Conservation (phyloP, 23 red algal species). For the Cyanidiococcus yangmingshanensis region DNA sequence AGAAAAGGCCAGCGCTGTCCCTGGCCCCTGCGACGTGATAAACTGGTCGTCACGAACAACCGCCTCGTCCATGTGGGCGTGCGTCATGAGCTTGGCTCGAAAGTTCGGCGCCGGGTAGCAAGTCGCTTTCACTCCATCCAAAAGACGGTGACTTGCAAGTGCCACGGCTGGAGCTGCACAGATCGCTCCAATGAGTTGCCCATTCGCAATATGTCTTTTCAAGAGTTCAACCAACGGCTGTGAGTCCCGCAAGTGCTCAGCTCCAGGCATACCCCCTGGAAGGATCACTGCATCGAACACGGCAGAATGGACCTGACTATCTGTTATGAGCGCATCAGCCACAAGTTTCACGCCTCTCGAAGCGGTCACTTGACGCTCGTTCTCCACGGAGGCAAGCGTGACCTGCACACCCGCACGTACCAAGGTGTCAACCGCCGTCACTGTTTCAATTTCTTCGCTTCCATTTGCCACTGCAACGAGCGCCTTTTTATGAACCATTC, state of each 20-base stretch:
- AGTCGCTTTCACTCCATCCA: conserved; percentile 59
- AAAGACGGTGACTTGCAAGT: conserved; percentile 50
- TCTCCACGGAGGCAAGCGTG: conserved; percentile 76
- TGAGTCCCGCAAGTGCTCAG: conserved; percentile 51
- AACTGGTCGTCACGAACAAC: conserved; percentile 51
- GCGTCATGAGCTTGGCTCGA: conserved; percentile 34
- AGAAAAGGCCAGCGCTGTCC: conserved; percentile 71
- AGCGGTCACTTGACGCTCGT: conserved; percentile 37
- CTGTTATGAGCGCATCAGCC: conserved; percentile 50
- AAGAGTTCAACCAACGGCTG: conserved; percentile 32
- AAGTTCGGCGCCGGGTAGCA: conserved; percentile 77
- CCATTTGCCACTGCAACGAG: conserved; percentile 73
- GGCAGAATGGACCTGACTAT: conserved; percentile 15
- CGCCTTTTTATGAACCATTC: conserved; percentile 14
- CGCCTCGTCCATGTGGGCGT: conserved; percentile 39
- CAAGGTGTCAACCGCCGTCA: conserved; percentile 63
- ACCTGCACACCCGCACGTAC: conserved; percentile 80
- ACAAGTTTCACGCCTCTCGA: conserved; percentile 63
- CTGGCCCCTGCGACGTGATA: conserved; percentile 78
- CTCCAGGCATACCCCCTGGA: conserved; percentile 88
- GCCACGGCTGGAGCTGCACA: conserved; percentile 89
- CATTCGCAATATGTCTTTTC: conserved; percentile 26
- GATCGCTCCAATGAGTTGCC: conserved; percentile 53
- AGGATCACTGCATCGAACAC: conserved; percentile 53
- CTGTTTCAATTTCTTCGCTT: conserved; percentile 84